Evolutionary conservation across 495 filamentous ascomycete species (phyloP), one percentile per base, ranked within the genome.

Genomic region (Trichoderma orchidacearum): DNA sequence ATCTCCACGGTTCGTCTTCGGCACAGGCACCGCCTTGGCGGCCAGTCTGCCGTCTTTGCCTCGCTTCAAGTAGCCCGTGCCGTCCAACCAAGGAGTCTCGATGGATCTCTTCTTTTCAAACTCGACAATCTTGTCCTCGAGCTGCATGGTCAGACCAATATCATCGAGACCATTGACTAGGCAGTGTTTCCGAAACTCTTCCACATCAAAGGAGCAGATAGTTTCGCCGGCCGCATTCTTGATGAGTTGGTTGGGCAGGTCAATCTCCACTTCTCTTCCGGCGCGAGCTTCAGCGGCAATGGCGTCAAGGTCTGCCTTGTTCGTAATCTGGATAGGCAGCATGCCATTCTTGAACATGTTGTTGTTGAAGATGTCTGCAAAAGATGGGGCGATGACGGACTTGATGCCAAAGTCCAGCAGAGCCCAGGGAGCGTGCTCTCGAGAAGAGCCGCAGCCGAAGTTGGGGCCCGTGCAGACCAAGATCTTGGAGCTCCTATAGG

Each of bases 281-380:
- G 86, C 86, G 50, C 77, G 78, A 30, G 92, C 90, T 71, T 95
- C 90, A 25, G 79, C 83, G 36, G 86, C 85, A 59, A 98, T 84
- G 61, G 72, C 75, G 8, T 83, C 75, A 3, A 97, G 76, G 15
- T 76, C 80, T 8, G 62, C 77, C 50, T 82, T 66, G 68, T 91
- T 80, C 31, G 77, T 73, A 68, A 98, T 86, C 34, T 77, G 71
- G 60, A 96, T 80, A 27, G 92, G 91, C 34, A 98, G 79, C 93
- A 98, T 98, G 71, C 92, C 93, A 74, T 98, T 98, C 80, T 98
- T 98, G 81, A 96, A 96, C 17, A 89, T 94, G 75, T 98, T 98
- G 80, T 96, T 98, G 82, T 90, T 95, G 81, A 96, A 96, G 71
- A 98, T 98, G 65, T 98, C 93, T 58, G 90, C 92, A 64, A 87